These are phyloP conservation scores for Filobasidium uniguttulatum DNA, from an alignment of 1,284 basidiomycete species.

Conservation along the genomic window DNA sequence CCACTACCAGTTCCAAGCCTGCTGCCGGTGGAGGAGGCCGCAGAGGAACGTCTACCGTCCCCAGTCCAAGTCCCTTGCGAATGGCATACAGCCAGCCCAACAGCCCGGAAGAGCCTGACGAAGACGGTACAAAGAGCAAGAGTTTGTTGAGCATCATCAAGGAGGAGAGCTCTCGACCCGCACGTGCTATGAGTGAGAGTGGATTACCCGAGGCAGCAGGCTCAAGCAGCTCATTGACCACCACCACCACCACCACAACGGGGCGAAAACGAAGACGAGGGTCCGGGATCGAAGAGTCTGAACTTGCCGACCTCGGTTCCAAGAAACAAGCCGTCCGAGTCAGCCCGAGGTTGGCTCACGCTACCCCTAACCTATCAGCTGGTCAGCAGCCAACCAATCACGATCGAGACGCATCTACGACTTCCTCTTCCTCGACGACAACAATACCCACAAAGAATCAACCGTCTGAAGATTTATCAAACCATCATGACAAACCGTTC, in stretches of 20 bases:
- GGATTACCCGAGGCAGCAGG: not conserved
- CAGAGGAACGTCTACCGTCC: no score
- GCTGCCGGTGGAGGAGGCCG: no score
- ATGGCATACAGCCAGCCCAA: conserved; percentile 1
- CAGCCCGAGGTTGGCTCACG: not conserved
- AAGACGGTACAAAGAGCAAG: no score
- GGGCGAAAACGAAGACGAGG: not conserved
- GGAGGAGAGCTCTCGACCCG: not conserved
- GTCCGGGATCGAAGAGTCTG: no score
- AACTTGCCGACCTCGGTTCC: no score
- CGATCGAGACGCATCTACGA: not conserved
- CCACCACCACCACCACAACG: no score
- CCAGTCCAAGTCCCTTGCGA: not conserved
- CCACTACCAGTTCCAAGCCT: not conserved
- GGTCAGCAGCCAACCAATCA: not conserved
- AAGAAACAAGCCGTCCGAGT: not conserved
- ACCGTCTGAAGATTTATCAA: no score
- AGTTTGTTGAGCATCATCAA: not conserved
- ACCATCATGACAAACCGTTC: no score
- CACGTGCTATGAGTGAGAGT: not conserved
- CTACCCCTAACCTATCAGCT: no score
- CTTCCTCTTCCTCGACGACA: no score
- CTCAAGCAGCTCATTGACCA: no score
- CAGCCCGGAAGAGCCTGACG: not conserved
- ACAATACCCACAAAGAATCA: no score